These are phyloP conservation scores for Linnemannia elongata DNA, from an alignment of 192 early-diverging fungal species.

Conservation along the genomic window DNA sequence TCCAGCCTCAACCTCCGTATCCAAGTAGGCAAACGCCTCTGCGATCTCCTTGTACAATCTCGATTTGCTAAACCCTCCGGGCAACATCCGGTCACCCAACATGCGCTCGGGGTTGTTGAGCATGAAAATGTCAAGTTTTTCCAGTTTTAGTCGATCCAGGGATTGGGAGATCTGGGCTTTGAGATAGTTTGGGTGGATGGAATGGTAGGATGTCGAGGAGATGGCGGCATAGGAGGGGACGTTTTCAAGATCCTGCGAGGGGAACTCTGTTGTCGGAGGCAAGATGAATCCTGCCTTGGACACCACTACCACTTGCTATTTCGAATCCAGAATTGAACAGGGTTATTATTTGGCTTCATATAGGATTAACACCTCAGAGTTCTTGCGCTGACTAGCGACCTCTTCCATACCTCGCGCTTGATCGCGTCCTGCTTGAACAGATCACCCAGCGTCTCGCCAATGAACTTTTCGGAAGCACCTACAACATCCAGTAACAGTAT, in stretches of 20 bases:
- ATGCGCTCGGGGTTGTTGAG: constrained; percentile 84
- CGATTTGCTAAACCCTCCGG: constrained; percentile 26
- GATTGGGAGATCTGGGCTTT: constrained; percentile 68
- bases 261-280: constrained; percentile 8
- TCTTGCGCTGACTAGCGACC: too few relatives aligned
- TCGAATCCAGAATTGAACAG: not conserved
- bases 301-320: constrained; percentile 59
- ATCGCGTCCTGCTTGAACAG: constrained; percentile 48
- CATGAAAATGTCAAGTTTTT: constrained; percentile 80
- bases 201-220: constrained; percentile 68
- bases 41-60: constrained; percentile 72
- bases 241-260: not conserved
- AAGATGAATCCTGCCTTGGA: constrained; percentile 68
- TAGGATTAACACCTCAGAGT: too few relatives aligned
- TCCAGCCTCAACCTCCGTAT: constrained; percentile 69
- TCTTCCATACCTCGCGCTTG: constrained; percentile 60
- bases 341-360: not conserved
- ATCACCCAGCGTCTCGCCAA: constrained; percentile 64
- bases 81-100: constrained; percentile 58
- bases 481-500: not conserved
- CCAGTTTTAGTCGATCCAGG: constrained; percentile 64
- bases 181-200: constrained; percentile 72
- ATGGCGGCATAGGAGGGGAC: constrained; percentile 59
- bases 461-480: constrained; percentile 71
- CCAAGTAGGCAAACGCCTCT: constrained; percentile 70